Percentiles rank a stretch among this genome's conserved stretches.
Evolutionary conservation across 768 basidiomycete species (phyloP).

Genomic region (Amyloporia xantha): DNA sequence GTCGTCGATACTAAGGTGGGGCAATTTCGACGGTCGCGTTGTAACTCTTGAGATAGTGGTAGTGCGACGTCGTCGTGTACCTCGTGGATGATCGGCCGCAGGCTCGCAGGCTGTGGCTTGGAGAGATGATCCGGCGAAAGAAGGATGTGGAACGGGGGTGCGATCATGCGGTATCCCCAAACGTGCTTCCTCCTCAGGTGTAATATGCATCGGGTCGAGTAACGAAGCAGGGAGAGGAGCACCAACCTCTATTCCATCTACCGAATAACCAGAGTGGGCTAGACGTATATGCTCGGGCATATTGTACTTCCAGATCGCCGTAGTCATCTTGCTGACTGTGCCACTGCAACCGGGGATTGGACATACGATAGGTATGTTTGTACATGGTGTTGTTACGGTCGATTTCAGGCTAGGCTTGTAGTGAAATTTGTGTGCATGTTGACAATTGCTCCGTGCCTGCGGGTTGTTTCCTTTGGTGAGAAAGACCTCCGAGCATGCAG

Average conservation of each 20-base stretch:
- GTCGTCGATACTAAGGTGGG: too few species aligned
- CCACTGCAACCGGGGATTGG: slow-evolving; percentile 9
- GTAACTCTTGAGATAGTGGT: too few species aligned
- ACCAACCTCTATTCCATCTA: neutral
- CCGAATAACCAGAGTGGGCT: slow-evolving; percentile 16
- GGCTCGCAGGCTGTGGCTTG: too few species aligned
- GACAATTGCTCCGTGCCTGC: slow-evolving; percentile 14
- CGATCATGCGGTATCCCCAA: too few species aligned
- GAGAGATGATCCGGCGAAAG: too few species aligned
- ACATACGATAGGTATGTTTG: slow-evolving; percentile 25
- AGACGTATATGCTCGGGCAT: slow-evolving; percentile 19
- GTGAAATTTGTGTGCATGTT: slow-evolving; percentile 9
- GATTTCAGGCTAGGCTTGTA: slow-evolving; percentile 13
- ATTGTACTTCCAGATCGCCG: slow-evolving; percentile 28
- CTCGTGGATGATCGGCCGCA: too few species aligned
- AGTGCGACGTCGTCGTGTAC: too few species aligned
- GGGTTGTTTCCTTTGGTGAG: slow-evolving; percentile 14
- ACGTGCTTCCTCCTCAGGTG: too few species aligned
- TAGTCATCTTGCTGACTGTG: neutral
- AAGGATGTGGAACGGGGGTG: too few species aligned
- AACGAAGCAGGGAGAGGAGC: neutral
- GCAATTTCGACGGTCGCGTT: too few species aligned
- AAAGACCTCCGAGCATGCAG: slow-evolving; percentile 1
- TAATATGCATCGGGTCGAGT: too few species aligned
- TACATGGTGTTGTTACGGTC: slow-evolving; percentile 18